A percentile compares a stretch with the other conserved stretches of the same genome.
Evolutionary conservation across 768 basidiomycete species (phyloP).

Genomic region (Podaxis sp.): DNA sequence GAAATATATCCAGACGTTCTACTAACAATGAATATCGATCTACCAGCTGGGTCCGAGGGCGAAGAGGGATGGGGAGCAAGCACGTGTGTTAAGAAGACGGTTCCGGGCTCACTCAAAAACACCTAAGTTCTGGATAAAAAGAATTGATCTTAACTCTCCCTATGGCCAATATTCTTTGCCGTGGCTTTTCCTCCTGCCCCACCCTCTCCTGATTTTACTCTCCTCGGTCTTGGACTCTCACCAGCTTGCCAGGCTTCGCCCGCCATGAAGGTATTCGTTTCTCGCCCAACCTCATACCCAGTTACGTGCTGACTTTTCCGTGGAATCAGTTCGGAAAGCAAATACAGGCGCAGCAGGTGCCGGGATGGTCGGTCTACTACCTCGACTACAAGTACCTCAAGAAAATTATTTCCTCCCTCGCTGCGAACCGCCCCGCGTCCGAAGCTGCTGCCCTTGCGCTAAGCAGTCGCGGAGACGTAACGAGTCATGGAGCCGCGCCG

Average conservation of each 20-base stretch:
- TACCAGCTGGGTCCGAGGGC: not conserved
- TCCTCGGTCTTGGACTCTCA: not conserved
- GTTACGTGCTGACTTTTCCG: constrained; percentile 8
- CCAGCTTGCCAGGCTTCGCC: not conserved
- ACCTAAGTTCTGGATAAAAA: not conserved
- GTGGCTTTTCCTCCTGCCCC: not conserved
- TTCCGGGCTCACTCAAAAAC: not conserved
- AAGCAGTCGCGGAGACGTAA: constrained; percentile 66
- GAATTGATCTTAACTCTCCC: not conserved
- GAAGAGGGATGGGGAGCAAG: not conserved
- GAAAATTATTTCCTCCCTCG: constrained; percentile 96
- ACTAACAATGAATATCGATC: not conserved
- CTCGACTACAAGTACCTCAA: constrained; percentile 98
- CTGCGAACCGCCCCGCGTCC: constrained; percentile 83
- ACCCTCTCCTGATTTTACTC: not conserved
- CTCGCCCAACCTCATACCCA: constrained; percentile 1
- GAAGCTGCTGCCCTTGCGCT: constrained; percentile 86
- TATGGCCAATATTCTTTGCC: not conserved
- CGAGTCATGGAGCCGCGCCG: constrained; percentile 25
- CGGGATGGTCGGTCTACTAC: constrained; percentile 95
- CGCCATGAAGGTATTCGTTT: constrained; percentile 30
- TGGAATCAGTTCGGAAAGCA: constrained; percentile 93
- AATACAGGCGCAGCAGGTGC: constrained; percentile 92
- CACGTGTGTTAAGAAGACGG: constrained; percentile 13
- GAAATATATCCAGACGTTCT: not conserved